Conservation (phyloP, 2,329 filamentous ascomycete genomes). For the Chaetoscypha palmicola region DNA sequence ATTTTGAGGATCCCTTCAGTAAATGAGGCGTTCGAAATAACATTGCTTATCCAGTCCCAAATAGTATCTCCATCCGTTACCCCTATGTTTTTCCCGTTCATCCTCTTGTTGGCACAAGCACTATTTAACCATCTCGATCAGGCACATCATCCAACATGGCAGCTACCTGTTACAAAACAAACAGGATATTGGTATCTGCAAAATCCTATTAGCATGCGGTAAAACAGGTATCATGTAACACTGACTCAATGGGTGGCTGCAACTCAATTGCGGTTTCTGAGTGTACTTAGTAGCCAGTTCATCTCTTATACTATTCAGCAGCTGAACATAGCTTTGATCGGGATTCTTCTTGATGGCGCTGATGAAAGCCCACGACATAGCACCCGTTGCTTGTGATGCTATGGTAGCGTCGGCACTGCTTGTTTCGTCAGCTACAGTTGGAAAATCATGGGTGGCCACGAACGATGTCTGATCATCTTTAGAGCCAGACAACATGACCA, state of each 20-base stretch:
- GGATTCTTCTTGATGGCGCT: constrained; percentile 84
- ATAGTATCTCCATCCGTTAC: too few relatives aligned
- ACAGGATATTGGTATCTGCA: too few relatives aligned
- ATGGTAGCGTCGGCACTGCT: constrained; percentile 82
- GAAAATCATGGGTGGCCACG: neutral
- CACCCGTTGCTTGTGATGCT: constrained; percentile 76
- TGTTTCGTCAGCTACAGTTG: constrained; percentile 18
- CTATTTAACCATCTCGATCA: too few relatives aligned
- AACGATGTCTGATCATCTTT: constrained; percentile 92
- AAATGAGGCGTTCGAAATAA: too few relatives aligned
- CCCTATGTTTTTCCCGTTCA: too few relatives aligned
- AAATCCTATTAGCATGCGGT: too few relatives aligned
- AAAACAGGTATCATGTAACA: too few relatives aligned
- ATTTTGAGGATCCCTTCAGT: too few relatives aligned
- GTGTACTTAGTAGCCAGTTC: constrained; percentile 79
- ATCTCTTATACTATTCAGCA: constrained; percentile 91
- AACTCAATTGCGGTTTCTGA: constrained; percentile 94
- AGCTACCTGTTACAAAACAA: too few relatives aligned
- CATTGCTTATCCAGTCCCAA: too few relatives aligned
- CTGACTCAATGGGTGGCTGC: constrained; percentile 88
- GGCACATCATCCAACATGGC: too few relatives aligned
- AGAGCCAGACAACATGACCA: constrained; percentile 94
- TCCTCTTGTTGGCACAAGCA: too few relatives aligned
- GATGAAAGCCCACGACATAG: constrained; percentile 98
- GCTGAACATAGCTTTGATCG: constrained; percentile 90